Evolutionary conservation across 306 rosid species (phyloP).

Genomic region (Astragalus glycyphyllos): DNA sequence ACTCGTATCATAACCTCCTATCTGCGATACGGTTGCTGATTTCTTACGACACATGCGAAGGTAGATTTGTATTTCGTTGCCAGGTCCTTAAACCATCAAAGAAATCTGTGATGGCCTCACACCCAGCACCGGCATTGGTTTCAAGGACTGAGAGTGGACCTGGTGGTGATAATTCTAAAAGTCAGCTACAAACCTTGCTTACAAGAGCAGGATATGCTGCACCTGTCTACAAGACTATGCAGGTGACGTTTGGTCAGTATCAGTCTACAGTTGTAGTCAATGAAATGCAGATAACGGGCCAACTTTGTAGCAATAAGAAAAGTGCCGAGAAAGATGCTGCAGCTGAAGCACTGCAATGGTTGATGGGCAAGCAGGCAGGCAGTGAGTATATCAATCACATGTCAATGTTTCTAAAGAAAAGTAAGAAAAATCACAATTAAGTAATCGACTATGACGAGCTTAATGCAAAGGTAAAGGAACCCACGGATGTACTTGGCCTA

Average conservation of each 20-base stretch:
- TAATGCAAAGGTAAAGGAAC: slow-evolving; percentile 29
- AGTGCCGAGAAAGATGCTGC: slow-evolving; percentile 97
- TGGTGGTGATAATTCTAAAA: slow-evolving; percentile 96
- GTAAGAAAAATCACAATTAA: slow-evolving; percentile 74
- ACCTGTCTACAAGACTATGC: slow-evolving; percentile 76
- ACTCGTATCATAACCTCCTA: slow-evolving; percentile 69
- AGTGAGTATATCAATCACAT: slow-evolving; percentile 64
- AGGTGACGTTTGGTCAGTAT: slow-evolving; percentile 70
- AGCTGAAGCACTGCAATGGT: slow-evolving; percentile 91
- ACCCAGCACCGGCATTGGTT: slow-evolving; percentile 49
- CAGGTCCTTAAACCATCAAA: slow-evolving; percentile 62
- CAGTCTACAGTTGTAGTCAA: slow-evolving; percentile 74
- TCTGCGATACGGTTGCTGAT: slow-evolving; percentile 79
- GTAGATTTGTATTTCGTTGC: slow-evolving; percentile 75
- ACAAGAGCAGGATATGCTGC: slow-evolving; percentile 87
- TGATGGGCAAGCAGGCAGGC: slow-evolving; percentile 65
- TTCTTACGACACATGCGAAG: slow-evolving; percentile 64
- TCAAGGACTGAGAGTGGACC: slow-evolving; percentile 97
- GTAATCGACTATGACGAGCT: slow-evolving; percentile 22
- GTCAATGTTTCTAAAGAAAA: slow-evolving; percentile 82
- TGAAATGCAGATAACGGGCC: slow-evolving; percentile 83
- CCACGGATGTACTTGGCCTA: background rate
- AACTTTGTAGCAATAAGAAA: slow-evolving; percentile 87
- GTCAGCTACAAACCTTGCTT: slow-evolving; percentile 92
- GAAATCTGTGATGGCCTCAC: slow-evolving; percentile 46